Evolutionary conservation across 352 stramenopile genomes (phyloP), one percentile per base, ranked within the genome.

Genomic region (Pythium monospermum): DNA sequence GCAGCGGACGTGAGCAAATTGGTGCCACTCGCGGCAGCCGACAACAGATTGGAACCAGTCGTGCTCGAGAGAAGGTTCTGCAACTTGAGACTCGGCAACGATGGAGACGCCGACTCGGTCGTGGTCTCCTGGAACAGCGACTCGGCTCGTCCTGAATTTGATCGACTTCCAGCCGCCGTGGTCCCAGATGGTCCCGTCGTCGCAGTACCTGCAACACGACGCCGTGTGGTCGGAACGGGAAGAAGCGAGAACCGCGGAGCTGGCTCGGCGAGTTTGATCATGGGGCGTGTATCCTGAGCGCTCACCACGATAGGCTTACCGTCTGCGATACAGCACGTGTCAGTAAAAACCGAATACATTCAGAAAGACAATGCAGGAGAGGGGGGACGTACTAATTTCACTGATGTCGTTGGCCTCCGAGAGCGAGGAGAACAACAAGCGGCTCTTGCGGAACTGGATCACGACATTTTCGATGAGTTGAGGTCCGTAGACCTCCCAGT

Each of bases 401-500:
- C 77, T 87, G 54, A 88, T 90, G 49, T 89, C 76, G 49, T 86
- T 89, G 11, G 78, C 81, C 50, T 90, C 77, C 0, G 79, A 91
- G 7, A 94, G 51, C 38, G 80, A 91, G 30, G 82, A 92, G 49
- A 93, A 92, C n/a, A 94, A 68, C 26, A 94, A 43, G 7, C 84
- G 79, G 36, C 82, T 89, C 51, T 85, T 91, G 22, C 83, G 74
- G 42, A 92, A 94, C 70, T 93, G 84, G 22, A 88, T 51, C 42
- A 91, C 80, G 23, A 94, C 84, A 47, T 93, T 92, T 49, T 91
- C 74, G 33, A 92, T 84, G 26, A 94, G 61, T 50, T 91, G 79
- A 2, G 82, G 82, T 6, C 84, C 84, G 40, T 91, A 94, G 41
- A 94, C 89, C 57, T 94, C 84, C 84, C 84, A 94, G 55, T 94